Conservation (phyloP, 2,329 filamentous ascomycete genomes). For the Cordyceps tenuipes region DNA sequence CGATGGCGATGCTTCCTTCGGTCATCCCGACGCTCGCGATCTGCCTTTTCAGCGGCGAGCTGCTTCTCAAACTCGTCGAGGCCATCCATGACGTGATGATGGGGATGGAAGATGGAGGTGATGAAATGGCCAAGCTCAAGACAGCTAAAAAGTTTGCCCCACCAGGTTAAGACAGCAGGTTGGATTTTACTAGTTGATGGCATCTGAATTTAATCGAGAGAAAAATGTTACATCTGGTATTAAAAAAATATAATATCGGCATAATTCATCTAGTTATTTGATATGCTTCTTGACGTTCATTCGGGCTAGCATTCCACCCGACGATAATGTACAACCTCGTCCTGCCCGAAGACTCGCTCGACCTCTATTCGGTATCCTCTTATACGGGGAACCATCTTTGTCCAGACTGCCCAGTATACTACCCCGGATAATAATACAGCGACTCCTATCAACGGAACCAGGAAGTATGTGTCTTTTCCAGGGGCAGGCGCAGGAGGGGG, state of each 20-base stretch:
- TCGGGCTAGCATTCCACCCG: not conserved
- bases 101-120: not conserved
- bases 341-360: slow-evolving; percentile 31
- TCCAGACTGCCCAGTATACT: slow-evolving; percentile 46
- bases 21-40: slow-evolving; percentile 32
- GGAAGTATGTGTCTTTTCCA: slow-evolving; percentile 46
- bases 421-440: slow-evolving; percentile 41
- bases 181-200: too few relatives aligned
- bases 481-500: slow-evolving; percentile 42
- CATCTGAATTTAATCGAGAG: too few relatives aligned
- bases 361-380: slow-evolving; percentile 42
- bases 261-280: too few relatives aligned
- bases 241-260: too few relatives aligned
- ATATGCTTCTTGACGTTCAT: too few relatives aligned
- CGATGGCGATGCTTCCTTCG: slow-evolving; percentile 33
- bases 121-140: not conserved
- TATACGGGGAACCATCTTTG: slow-evolving; percentile 38
- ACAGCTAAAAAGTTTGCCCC: slow-evolving; percentile 6
- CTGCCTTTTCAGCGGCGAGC: slow-evolving; percentile 56
- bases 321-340: slow-evolving; percentile 33
- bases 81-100: slow-evolving; percentile 36
- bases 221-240: too few relatives aligned
- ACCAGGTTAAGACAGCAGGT: too few relatives aligned
- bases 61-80: slow-evolving; percentile 69
- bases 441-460: slow-evolving; percentile 47